Evolutionary conservation across 495 filamentous ascomycete species (phyloP).

Genomic region (Penicillium paxilli): DNA sequence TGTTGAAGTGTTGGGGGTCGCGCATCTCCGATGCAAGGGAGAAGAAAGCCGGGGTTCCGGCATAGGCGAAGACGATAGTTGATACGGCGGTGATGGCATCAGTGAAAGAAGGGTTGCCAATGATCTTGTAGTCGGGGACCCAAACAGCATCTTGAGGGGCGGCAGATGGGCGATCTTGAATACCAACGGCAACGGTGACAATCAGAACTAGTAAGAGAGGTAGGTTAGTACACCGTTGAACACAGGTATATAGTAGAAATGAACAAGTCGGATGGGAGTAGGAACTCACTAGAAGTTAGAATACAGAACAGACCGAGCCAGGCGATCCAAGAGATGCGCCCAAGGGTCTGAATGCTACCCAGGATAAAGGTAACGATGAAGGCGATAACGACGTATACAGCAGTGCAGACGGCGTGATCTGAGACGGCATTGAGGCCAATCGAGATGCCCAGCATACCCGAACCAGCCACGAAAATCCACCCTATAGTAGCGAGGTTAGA

Average conservation of each 20-base stretch:
- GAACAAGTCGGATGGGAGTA: neutral
- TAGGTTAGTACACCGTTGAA: constrained; percentile 17
- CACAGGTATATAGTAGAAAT: neutral
- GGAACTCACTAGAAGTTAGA: constrained; percentile 32
- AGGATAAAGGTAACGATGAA: constrained; percentile 31
- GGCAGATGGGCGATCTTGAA: constrained; percentile 43
- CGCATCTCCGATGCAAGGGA: constrained; percentile 74
- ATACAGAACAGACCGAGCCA: constrained; percentile 42
- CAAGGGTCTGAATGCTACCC: constrained; percentile 39
- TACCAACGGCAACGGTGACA: constrained; percentile 66
- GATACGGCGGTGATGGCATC: constrained; percentile 58
- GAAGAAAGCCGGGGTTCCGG: constrained; percentile 67
- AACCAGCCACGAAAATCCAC: constrained; percentile 42
- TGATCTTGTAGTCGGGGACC: constrained; percentile 33
- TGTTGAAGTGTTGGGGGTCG: constrained; percentile 57
- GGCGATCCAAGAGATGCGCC: constrained; percentile 36
- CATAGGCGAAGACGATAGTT: constrained; percentile 67
- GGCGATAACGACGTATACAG: constrained; percentile 38
- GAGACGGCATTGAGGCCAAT: constrained; percentile 71
- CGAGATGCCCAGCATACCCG: constrained; percentile 63
- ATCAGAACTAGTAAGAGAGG: constrained; percentile 54
- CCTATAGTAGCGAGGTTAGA: constrained; percentile 34
- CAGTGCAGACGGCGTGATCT: constrained; percentile 62
- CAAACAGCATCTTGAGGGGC: constrained; percentile 31
- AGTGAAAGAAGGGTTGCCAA: constrained; percentile 29